Evolutionary conservation across 768 basidiomycete species (phyloP), one percentile per base, ranked within the genome.

Genomic region (Leccinum imitatum): DNA sequence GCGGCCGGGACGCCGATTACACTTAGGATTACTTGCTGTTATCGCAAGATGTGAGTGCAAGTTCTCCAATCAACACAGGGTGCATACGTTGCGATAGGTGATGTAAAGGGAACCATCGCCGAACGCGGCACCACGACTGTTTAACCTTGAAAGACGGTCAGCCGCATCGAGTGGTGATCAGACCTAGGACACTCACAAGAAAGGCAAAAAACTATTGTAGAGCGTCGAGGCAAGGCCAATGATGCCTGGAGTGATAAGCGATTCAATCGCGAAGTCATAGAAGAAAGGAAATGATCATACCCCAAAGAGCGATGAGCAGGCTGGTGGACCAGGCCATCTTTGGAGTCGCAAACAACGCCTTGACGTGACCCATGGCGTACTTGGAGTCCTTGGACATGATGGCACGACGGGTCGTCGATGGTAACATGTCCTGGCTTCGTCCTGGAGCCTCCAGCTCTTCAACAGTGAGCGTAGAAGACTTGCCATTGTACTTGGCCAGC

Each of bases 181-280:
- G 39, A 17, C 5, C 1, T 56, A 41, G 39, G 8, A 13, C 3
- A 72, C 80, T 61, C 60, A 84, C 84, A 81, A 75, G 65, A 78
- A 84, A 5, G 82, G 80, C 27, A 85, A 73, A 69, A 82, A 82
- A 55, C 73, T 78, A 64, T 84, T 80, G 63, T 84, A 87, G 69
- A 91, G 74, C 2, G 89, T 89, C 59, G 85, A 88, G 0, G 87
- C 88, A 17, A 91, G 79, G 4, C 89, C 90, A 57, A 91, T 91
- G 33, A 89, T 74, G 1, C 85, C 89, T 89, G 60, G 54, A 3
- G 57, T 47, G 44, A 66, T 21, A 47, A 27, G 39, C 11, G 15
- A 44, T 46, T 54, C 25, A 30, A 47, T 44, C 19, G 21, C 25
- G 27, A 13, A 10, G 5, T 53, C 35, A n/a, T 17, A 4, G 30